A percentile compares a stretch with the other conserved stretches of the same genome.
Conservation (phyloP, 164 flowering plant species). For the Vitis amurensis region DNA sequence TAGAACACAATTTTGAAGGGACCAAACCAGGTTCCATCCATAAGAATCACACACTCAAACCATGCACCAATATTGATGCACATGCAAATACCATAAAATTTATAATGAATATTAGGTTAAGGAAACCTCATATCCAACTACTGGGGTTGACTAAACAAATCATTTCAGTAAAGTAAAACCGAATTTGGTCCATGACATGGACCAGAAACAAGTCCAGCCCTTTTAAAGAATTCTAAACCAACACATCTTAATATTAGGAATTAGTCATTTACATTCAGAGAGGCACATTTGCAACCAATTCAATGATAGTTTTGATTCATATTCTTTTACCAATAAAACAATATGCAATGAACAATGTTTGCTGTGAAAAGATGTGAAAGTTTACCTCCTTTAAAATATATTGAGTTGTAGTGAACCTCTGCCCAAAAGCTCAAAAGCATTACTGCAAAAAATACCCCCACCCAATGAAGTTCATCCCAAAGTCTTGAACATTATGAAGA, state of each 20-base stretch:
- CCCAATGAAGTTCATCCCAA: not conserved
- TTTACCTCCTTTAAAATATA: slow-evolving; percentile 46
- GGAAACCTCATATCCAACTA: not conserved
- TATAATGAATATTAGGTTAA: too few species aligned
- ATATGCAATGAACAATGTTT: not conserved
- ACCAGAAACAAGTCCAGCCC: too few species aligned
- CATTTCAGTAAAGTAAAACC: too few species aligned
- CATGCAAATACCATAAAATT: not conserved
- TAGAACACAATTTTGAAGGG: not conserved
- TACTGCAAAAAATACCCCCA: slow-evolving; percentile 29
- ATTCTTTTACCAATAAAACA: not conserved
- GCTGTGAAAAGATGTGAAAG: not conserved
- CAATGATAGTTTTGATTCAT: not conserved
- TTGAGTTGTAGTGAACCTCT: slow-evolving; percentile 54
- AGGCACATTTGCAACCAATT: not conserved
- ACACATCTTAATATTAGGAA: not conserved
- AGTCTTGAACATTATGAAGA: not conserved
- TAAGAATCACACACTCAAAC: not conserved
- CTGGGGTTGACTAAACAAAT: not conserved
- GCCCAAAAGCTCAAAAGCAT: slow-evolving; percentile 62
- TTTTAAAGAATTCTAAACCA: too few species aligned
- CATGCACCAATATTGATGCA: not conserved
- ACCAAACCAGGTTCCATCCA: not conserved
- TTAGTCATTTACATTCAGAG: not conserved
- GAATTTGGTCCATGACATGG: too few species aligned